These are phyloP conservation scores for Fraxinus pennsylvanica DNA, from an alignment of 257 asterid species.

Conservation along the genomic window DNA sequence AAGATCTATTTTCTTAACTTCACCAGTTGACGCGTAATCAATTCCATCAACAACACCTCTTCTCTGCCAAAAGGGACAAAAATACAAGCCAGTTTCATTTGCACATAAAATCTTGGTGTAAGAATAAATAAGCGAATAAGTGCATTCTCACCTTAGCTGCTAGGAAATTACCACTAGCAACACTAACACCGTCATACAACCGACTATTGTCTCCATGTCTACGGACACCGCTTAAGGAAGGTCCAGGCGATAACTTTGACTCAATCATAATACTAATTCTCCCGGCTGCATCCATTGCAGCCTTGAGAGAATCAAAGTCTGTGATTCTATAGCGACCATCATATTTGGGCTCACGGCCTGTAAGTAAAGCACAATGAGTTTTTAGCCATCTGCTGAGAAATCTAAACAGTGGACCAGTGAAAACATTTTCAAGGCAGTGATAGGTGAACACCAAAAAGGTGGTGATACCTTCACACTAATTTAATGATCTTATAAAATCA, in stretches of 20 bases:
- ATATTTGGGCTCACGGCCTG: slow-evolving; percentile 84
- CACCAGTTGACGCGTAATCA: slow-evolving; percentile 87
- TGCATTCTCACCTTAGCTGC: slow-evolving; percentile 72
- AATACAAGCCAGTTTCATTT: neutral
- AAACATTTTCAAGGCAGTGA: neutral
- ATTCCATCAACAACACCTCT: slow-evolving; percentile 86
- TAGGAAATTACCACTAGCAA: slow-evolving; percentile 83
- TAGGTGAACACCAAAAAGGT: neutral
- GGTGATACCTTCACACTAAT: neutral
- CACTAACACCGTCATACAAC: slow-evolving; percentile 74
- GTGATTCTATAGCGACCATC: slow-evolving; percentile 93
- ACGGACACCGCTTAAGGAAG: slow-evolving; percentile 79
- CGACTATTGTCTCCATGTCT: slow-evolving; percentile 90
- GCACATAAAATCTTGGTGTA: neutral
- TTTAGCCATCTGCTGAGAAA: neutral
- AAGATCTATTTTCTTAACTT: slow-evolving; percentile 92
- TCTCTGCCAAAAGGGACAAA: slow-evolving; percentile 54
- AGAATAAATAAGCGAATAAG: neutral
- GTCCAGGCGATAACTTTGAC: slow-evolving; percentile 92
- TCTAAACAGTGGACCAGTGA: neutral
- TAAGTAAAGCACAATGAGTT: slow-evolving; percentile 14
- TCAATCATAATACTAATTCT: slow-evolving; percentile 74
- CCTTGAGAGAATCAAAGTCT: slow-evolving; percentile 79
- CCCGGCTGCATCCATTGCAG: slow-evolving; percentile 91
- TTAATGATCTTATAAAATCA: neutral